These are phyloP conservation scores for Gossypium trilobum DNA, from an alignment of 441 rosid species.

Conservation along the genomic window DNA sequence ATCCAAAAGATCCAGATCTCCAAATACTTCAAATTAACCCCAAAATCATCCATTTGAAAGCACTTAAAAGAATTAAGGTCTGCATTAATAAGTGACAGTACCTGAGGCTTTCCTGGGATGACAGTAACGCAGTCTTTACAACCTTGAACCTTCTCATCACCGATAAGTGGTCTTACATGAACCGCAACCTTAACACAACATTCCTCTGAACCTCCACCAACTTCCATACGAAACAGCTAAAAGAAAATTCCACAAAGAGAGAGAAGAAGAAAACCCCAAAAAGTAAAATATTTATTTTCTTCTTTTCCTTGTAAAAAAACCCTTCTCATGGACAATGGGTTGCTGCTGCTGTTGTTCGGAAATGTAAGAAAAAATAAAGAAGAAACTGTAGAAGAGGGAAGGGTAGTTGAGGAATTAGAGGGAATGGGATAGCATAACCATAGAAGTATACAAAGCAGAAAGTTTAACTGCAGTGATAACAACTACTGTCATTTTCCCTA, in stretches of 20 bases:
- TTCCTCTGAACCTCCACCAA: conserved; percentile 44
- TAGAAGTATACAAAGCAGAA: neutral
- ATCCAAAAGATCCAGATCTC: conserved; percentile 43
- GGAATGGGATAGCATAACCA: conserved; percentile 5
- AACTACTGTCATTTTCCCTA: conserved; percentile 55
- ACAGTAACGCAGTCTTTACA: conserved; percentile 92
- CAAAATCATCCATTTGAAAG: conserved; percentile 5
- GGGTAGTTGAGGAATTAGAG: conserved; percentile 46
- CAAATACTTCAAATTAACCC: neutral
- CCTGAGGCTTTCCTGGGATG: conserved; percentile 90
- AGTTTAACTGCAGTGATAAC: conserved; percentile 43
- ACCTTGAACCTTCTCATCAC: conserved; percentile 81
- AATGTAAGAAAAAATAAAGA: conserved; percentile 14
- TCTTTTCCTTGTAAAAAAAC: neutral
- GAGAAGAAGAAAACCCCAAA: conserved; percentile 9
- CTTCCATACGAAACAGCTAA: conserved; percentile 44
- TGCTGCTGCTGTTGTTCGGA: neutral
- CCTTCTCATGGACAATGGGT: conserved; percentile 18
- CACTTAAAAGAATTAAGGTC: conserved; percentile 3
- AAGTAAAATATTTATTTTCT: conserved; percentile 12
- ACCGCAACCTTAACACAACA: conserved; percentile 94
- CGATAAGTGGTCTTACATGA: conserved; percentile 85
- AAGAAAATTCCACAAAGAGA: neutral
- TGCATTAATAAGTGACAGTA: conserved; percentile 28
- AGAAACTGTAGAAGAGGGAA: conserved; percentile 11